phyloP scores from a whole-genome alignment of 2,329 filamentous ascomycete genomes.

The Hymenoscyphus albidus region DNA sequence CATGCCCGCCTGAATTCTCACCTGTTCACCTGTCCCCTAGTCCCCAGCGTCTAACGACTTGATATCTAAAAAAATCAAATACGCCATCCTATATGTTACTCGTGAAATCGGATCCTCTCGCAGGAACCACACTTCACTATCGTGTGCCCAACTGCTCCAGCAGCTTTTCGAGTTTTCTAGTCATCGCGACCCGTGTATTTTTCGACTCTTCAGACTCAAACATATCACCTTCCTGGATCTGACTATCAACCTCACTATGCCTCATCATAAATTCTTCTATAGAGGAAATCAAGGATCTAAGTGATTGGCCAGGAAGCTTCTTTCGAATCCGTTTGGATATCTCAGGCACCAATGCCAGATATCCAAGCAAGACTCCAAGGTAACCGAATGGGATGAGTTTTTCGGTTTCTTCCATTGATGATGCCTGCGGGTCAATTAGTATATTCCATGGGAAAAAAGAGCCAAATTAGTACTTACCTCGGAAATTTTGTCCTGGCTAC shows the following conservation, averaged over 20 bases:
- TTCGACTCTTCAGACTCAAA: neutral
- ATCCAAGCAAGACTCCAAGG: slow-evolving; percentile 77
- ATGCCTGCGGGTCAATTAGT: slow-evolving; percentile 46
- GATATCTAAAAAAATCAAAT: no score
- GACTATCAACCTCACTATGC: slow-evolving; percentile 52
- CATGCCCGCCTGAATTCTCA: no score
- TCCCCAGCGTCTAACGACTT: no score
- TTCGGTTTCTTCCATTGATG: slow-evolving; percentile 70
- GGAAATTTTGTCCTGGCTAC: slow-evolving; percentile 59
- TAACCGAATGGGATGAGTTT: slow-evolving; percentile 84
- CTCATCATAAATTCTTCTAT: slow-evolving; percentile 60
- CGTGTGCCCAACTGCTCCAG: neutral
- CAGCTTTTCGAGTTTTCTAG: slow-evolving; percentile 1
- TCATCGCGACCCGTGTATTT: neutral
- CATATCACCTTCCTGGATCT: neutral
- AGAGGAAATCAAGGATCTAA: slow-evolving; percentile 50
- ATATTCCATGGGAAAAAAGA: slow-evolving; percentile 1
- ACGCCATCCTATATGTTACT: no score
- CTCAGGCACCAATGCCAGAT: slow-evolving; percentile 60
- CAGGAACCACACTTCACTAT: neutral
- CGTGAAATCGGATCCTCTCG: neutral
- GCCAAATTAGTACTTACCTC: slow-evolving; percentile 52
- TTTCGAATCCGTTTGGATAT: slow-evolving; percentile 42
- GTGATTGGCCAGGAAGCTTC: slow-evolving; percentile 43
- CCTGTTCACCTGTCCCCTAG: no score